Base-by-base conservation (phyloP, 495 filamentous ascomycete species). In the Lepraria neglecta region DNA sequence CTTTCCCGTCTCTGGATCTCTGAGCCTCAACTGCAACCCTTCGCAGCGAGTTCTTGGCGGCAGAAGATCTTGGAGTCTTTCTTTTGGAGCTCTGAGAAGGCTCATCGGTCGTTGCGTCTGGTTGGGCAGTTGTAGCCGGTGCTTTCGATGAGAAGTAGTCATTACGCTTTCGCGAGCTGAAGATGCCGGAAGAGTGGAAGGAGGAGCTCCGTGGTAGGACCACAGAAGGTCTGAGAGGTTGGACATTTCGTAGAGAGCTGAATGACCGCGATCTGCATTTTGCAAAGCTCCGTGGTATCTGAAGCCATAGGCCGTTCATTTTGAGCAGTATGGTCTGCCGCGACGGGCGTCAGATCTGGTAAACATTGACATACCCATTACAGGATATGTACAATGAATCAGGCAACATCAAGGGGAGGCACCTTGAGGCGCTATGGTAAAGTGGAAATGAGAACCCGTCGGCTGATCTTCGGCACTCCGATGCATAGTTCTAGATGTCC, bases 1-100 rank as follows among this genome's bases (percentile, higher is more conserved):
- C 61, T 54, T 75, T 72, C 9, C 72, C 74, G 70, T 83, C 78
- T 60, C 74, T 79, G 10, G 81, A 82, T 59, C 81, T 75, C 69
- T 85, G 81, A 56, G 82, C 82, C 62, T 84, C 82, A 3, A 82
- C 80, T 14, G 82, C 82, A 21, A 85, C 82, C 62, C 80, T 73
- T 31, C 81, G 74, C 47, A 85, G 62, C 11, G 82, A 85, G 9
- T 78, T 81, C 17, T 79, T 76, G 9, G 77, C 78, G 50, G 81
- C 77, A 6, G 80, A 76, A 11, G 72, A 71, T 61, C 81, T 73
- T 17, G 67, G 63, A 35, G 70, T 64, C 59, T 80, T 77, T 60
- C 75, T 72, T 57, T 77, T 79, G 63, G 76, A 73, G 15, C 73
- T 72, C 57, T 76, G 71, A 12, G 66, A 67, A 55, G n/a, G 60